Conservation (phyloP, 2,329 filamentous ascomycete genomes). For the Fusarium sp. region DNA sequence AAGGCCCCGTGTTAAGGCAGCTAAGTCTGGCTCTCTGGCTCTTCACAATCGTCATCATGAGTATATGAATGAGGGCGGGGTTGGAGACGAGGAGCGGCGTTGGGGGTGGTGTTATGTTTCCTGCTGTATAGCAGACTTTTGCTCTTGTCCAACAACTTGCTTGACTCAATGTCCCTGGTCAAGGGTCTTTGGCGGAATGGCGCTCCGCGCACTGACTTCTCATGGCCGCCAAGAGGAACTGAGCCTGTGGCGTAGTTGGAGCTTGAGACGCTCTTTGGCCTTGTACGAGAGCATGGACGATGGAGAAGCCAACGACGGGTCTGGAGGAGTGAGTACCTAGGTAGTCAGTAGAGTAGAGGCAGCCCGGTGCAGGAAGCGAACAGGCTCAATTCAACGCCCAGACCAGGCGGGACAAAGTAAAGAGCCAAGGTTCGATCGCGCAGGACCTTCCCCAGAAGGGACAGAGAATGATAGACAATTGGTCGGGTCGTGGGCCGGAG, state of each 20-base stretch:
- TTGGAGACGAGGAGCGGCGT: conserved; percentile 7
- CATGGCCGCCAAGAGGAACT: conserved; percentile 24
- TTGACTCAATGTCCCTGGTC: conserved; percentile 33
- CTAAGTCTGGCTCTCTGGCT: conserved; percentile 23
- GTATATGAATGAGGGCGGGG: conserved; percentile 20
- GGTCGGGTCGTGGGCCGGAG: conserved; percentile 44
- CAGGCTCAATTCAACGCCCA: conserved; percentile 42
- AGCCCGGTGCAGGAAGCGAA: conserved; percentile 32
- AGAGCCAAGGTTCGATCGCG: conserved; percentile 36
- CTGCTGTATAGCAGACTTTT: conserved; percentile 4
- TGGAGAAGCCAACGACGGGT: conserved; percentile 10
- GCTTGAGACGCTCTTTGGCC: conserved; percentile 7
- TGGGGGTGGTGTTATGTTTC: conserved; percentile 16
- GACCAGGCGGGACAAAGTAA: conserved; percentile 45
- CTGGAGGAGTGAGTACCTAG: conserved; percentile 13
- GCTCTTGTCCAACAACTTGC: conserved; percentile 16
- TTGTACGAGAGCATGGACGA: neutral
- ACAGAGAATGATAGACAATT: conserved; percentile 27
- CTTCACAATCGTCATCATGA: conserved; percentile 12
- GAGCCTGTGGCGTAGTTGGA: conserved; percentile 35
- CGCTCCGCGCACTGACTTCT: conserved; percentile 32
- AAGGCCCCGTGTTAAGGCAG: conserved; percentile 31
- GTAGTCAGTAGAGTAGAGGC: neutral
- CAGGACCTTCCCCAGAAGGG: conserved; percentile 39
- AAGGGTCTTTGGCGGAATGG: conserved; percentile 23